A percentile compares a stretch with the other conserved stretches of the same genome.
These are phyloP conservation scores for Penicillium cosmopolitanum DNA, from an alignment of 495 filamentous ascomycete species.

Conservation along the genomic window DNA sequence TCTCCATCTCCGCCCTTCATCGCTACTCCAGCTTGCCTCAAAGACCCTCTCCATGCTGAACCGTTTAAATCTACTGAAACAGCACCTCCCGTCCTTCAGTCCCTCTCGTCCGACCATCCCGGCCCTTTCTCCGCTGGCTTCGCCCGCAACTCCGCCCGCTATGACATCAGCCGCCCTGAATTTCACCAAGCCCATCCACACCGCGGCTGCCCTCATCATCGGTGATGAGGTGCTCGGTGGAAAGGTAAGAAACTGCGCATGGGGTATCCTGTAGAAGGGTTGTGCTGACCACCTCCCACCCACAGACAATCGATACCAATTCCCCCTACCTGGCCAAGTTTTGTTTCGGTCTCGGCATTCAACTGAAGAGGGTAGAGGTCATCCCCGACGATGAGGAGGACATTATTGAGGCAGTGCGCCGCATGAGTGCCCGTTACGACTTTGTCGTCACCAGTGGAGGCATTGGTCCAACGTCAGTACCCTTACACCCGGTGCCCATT, in stretches of 20 bases:
- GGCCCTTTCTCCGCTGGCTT: constrained; percentile 38
- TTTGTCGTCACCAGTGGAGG: constrained; percentile 94
- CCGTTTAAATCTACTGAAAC: constrained; percentile 70
- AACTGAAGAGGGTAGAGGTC: constrained; percentile 86
- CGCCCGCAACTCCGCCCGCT: constrained; percentile 32
- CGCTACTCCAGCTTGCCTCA: not conserved
- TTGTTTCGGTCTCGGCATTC: constrained; percentile 90
- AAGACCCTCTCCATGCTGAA: constrained; percentile 63
- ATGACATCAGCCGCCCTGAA: constrained; percentile 57
- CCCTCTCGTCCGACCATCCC: constrained; percentile 35
- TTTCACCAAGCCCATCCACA: constrained; percentile 69
- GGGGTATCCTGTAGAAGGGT: not conserved
- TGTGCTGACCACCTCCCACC: not conserved
- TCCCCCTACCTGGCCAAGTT: constrained; percentile 89
- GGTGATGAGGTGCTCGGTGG: constrained; percentile 97
- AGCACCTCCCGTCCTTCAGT: constrained; percentile 70
- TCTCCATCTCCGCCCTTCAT: not conserved
- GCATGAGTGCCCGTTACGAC: constrained; percentile 88
- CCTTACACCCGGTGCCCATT: constrained; percentile 3
- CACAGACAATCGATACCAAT: constrained; percentile 87
- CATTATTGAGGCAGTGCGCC: constrained; percentile 82
- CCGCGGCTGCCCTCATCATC: constrained; percentile 92
- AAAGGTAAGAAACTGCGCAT: constrained; percentile 61
- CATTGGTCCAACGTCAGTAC: constrained; percentile 84
- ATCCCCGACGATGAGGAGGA: constrained; percentile 89